phyloP scores from a whole-genome alignment of 2,329 filamentous ascomycete species.

The Penicillium digitatum region DNA sequence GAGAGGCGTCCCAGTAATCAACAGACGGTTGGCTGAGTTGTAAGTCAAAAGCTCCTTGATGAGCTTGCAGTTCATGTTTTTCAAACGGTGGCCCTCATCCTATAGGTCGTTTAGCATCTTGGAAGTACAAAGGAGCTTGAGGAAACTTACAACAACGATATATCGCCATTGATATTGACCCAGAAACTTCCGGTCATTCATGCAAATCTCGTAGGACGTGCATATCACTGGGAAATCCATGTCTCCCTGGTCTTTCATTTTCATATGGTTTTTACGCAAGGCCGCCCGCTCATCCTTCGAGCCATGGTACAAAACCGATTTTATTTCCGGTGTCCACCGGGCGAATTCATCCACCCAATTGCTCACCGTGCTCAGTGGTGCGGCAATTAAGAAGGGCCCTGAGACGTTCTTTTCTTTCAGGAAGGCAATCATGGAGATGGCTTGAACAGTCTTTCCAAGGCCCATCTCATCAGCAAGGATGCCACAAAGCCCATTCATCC shows the following conservation, averaged over 20 bases:
- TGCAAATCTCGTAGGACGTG: constrained; percentile 93
- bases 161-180: constrained; percentile 91
- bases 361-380: constrained; percentile 82
- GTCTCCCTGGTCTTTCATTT: constrained; percentile 61
- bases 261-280: constrained; percentile 69
- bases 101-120: constrained; percentile 32
- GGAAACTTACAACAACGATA: constrained; percentile 71
- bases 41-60: constrained; percentile 87
- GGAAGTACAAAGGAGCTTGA: not conserved
- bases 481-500: constrained; percentile 86
- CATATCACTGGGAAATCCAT: constrained; percentile 83
- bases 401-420: constrained; percentile 82
- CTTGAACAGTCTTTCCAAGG: constrained; percentile 85
- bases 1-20: constrained; percentile 91
- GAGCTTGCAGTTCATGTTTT: constrained; percentile 89
- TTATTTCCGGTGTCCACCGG: constrained; percentile 83
- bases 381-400: constrained; percentile 86
- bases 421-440: constrained; percentile 80
- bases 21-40: constrained; percentile 79
- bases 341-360: constrained; percentile 96
- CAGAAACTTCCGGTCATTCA: constrained; percentile 79
- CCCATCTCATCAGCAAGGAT: constrained; percentile 96
- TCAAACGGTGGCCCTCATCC: constrained; percentile 95
- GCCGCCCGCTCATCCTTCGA: constrained; percentile 70
- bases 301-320: constrained; percentile 87